Conservation (phyloP, 2,329 filamentous ascomycete species). For the Ceratocystis papillata region DNA sequence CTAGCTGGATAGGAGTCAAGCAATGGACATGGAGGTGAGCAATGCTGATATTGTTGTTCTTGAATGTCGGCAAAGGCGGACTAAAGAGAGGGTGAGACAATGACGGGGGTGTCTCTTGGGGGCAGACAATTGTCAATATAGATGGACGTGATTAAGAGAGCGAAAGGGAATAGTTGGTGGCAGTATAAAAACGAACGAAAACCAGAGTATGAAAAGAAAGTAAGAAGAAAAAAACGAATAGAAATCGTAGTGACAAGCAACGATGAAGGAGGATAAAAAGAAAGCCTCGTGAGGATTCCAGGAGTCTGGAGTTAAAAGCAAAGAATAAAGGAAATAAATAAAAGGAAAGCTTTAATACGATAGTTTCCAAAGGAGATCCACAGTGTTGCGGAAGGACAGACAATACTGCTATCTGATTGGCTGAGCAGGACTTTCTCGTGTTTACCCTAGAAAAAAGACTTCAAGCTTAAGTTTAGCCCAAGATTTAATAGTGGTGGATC, state of each 20-base stretch:
- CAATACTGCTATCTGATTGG: constrained; percentile 1
- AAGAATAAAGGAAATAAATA: neutral
- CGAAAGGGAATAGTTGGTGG: neutral
- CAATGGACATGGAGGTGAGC: neutral
- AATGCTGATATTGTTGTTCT: constrained; percentile 1
- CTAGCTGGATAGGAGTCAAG: too few relatives aligned
- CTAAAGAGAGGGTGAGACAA: neutral
- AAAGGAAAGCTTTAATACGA: neutral
- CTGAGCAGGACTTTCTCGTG: constrained; percentile 16
- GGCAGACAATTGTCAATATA: neutral
- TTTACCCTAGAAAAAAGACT: constrained; percentile 17
- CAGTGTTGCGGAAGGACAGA: neutral
- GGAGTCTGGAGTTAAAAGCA: neutral
- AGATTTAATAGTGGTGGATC: neutral
- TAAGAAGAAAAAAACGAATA: neutral
- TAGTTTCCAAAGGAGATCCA: neutral
- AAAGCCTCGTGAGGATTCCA: neutral
- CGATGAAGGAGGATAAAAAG: neutral
- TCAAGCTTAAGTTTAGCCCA: constrained; percentile 14
- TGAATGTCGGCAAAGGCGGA: neutral
- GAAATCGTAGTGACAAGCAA: neutral
- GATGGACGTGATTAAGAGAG: neutral
- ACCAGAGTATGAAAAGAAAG: neutral
- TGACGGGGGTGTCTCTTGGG: neutral
- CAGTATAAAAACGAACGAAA: neutral